These are phyloP conservation scores for Candida hungchunana DNA, from an alignment of 805 yeast species.

Conservation along the genomic window DNA sequence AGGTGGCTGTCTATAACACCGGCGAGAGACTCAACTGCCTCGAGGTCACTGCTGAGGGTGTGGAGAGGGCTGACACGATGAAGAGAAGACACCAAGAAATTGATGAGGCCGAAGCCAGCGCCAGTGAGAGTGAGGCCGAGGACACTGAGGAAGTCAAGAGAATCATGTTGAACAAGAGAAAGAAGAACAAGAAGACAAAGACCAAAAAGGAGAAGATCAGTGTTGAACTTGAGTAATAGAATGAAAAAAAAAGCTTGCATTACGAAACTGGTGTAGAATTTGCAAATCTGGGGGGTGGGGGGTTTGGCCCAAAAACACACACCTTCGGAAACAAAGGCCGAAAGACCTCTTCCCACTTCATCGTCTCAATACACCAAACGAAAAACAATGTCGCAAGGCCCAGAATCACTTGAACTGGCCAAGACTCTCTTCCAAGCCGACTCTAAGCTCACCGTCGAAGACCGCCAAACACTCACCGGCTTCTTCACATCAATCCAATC, in stretches of 20 bases:
- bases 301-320: no score
- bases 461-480: no score
- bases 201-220: conserved; percentile 44
- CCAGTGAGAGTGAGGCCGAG: conserved; percentile 69
- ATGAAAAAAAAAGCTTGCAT: background rate
- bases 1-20: conserved; percentile 83
- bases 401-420: no score
- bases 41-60: conserved; percentile 65
- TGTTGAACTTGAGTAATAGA: conserved; percentile 49
- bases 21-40: conserved; percentile 92
- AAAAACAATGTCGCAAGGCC: no score
- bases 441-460: no score
- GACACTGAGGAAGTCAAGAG: conserved; percentile 61
- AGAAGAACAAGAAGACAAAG: conserved; percentile 36
- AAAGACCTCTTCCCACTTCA: no score
- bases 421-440: no score
- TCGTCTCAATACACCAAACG: no score
- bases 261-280: no score
- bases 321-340: no score
- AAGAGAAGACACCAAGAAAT: conserved; percentile 46
- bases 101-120: conserved; percentile 38
- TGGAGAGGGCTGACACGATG: conserved; percentile 71
- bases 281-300: no score
- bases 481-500: no score
- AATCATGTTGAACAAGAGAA: conserved; percentile 39